Evolutionary conservation across 2,329 filamentous ascomycete species (phyloP).

Genomic region (Exophiala aquamarina): DNA sequence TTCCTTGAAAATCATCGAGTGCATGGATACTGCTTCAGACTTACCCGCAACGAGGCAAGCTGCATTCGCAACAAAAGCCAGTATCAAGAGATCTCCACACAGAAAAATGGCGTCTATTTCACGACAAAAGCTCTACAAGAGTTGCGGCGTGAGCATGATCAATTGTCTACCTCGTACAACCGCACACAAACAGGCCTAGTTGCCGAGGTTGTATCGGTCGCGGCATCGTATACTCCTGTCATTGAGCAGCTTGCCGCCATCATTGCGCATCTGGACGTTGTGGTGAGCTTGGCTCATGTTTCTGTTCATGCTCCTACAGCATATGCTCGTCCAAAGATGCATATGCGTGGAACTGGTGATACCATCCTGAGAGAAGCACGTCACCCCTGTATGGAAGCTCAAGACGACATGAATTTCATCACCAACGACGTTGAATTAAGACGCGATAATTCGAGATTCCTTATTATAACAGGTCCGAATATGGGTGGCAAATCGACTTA

Average conservation of each 20-base stretch:
- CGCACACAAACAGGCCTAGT: constrained; percentile 89
- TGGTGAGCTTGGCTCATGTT: constrained; percentile 89
- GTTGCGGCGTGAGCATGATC: constrained; percentile 86
- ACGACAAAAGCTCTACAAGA: constrained; percentile 80
- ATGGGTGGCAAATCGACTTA: constrained; percentile 99
- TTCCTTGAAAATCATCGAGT: constrained; percentile 96
- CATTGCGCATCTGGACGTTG: constrained; percentile 90
- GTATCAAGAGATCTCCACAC: constrained; percentile 94
- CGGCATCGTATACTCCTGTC: constrained; percentile 90
- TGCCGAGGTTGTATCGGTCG: constrained; percentile 87
- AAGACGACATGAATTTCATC: constrained; percentile 98
- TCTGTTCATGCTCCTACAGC: constrained; percentile 89
- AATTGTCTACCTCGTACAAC: constrained; percentile 92
- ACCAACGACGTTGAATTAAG: constrained; percentile 89
- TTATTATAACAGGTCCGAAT: constrained; percentile 96
- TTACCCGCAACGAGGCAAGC: constrained; percentile 85
- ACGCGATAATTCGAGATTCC: constrained; percentile 78
- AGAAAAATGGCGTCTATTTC: constrained; percentile 99
- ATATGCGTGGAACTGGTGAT: constrained; percentile 80
- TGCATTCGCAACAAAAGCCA: constrained; percentile 88
- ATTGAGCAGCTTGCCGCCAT: constrained; percentile 85
- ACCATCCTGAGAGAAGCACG: constrained; percentile 90
- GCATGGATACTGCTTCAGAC: constrained; percentile 93
- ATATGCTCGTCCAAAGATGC: constrained; percentile 88
- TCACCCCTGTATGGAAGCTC: constrained; percentile 97